These are phyloP conservation scores for Neophaeococcomyces mojaviensis DNA, from an alignment of 2,329 filamentous ascomycete species.

Conservation along the genomic window DNA sequence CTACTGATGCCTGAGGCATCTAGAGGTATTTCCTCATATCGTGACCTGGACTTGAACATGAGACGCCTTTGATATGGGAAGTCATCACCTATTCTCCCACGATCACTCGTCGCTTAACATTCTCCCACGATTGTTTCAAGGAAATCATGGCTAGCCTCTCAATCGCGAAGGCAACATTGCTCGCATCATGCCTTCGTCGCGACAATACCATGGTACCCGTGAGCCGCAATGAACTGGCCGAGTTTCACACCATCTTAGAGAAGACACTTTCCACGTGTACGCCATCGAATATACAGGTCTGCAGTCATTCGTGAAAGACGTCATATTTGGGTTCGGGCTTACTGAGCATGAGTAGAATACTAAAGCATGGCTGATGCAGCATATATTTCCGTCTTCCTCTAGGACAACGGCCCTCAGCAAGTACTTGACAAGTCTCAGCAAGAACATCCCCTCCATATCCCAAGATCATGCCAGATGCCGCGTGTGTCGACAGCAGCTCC, in stretches of 20 bases:
- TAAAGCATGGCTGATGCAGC: slow-evolving; percentile 74
- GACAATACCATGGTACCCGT: slow-evolving; percentile 57
- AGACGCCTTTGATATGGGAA: no score
- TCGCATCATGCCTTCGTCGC: slow-evolving; percentile 63
- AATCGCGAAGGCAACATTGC: slow-evolving; percentile 72
- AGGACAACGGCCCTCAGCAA: slow-evolving; percentile 64
- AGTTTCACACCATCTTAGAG: slow-evolving; percentile 61
- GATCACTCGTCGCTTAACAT: no score
- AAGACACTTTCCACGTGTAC: slow-evolving; percentile 64
- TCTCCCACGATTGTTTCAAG: no score
- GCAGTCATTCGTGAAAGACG: slow-evolving; percentile 29
- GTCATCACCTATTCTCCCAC: no score
- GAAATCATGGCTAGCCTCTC: slow-evolving; percentile 41
- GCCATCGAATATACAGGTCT: slow-evolving; percentile 81
- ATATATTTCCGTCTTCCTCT: slow-evolving; percentile 60
- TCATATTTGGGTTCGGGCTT: slow-evolving; percentile 11
- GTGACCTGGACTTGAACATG: no score
- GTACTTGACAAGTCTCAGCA: slow-evolving; percentile 64
- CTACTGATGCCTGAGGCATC: no score
- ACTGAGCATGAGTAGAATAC: slow-evolving; percentile 57
- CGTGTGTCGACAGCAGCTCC: slow-evolving; percentile 61
- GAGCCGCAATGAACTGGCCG: slow-evolving; percentile 60
- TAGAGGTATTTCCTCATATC: no score
- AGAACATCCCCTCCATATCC: slow-evolving; percentile 42
- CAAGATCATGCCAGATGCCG: slow-evolving; percentile 26